Evolutionary conservation across 202 grass and related monocot genomes (phyloP), one percentile per base, ranked within the genome.

Genomic region (Cymbopogon flexuosus): DNA sequence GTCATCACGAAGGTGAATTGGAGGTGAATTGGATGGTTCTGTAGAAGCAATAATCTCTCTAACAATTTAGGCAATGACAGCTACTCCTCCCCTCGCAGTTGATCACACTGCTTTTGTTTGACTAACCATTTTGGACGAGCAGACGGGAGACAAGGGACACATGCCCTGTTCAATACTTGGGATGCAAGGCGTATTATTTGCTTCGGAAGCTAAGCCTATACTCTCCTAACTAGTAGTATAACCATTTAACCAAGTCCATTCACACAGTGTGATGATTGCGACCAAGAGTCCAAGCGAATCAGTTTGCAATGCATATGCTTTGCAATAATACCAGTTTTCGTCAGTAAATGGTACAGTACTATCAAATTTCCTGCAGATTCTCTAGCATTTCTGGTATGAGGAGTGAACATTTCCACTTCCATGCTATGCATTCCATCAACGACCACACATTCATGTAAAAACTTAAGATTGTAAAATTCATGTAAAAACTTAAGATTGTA

Each of bases 151-250:
- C 78, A 78, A 62, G 31, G 6, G 41, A 86, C 83, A 86, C 73
- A 82, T 85, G 79, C 72, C 72, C 67, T 86, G 79, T 79, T 82
- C 39, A 62, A 78, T 61, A 73, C 68, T 86, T 83, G 79, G 7
- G 51, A 83, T 68, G 68, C 83, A 86, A 86, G 78, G 37, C 27
- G 27, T 61, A 73, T 61, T 59, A 66, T 81, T 85, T 85, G 78
- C 78, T 67, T 68, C 83, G 1, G 13, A 73, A 72, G 73, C 62
- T 82, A 85, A 68, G 66, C 72, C 13, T 46, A 27, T 46, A 27
- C 6, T 21, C 61, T 68, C 31, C 62, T 41, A 41, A 52, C n/a
- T 57, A 54, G 37, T 39, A 57, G 49, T 49, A 46, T 70, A 65
- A 40, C 13, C 11, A 77, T 49, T 36, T 70, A 65, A 40, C 13